Conservation (phyloP, 495 filamentous ascomycete genomes). For the Patellaria atrata region DNA sequence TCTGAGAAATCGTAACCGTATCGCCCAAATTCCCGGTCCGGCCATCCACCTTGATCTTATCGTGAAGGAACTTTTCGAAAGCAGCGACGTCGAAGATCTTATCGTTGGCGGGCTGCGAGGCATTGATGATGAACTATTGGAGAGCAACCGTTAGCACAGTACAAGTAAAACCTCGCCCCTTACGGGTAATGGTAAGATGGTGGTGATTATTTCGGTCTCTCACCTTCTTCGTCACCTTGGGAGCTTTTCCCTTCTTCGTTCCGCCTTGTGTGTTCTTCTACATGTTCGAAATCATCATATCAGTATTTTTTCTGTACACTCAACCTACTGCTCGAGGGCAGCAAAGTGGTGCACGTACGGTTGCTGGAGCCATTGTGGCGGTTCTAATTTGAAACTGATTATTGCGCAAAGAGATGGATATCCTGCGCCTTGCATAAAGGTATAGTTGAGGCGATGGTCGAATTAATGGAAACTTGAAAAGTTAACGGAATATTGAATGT, state of each 20-base stretch:
- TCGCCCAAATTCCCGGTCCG: conserved; percentile 97
- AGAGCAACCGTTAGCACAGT: not conserved
- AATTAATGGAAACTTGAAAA: too few species aligned
- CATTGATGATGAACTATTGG: conserved; percentile 90
- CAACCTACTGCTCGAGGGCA: conserved; percentile 92
- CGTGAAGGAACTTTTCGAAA: conserved; percentile 99
- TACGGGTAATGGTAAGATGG: not conserved
- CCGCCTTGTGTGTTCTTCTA: conserved; percentile 48
- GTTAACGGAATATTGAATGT: too few species aligned
- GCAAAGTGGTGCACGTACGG: conserved; percentile 92
- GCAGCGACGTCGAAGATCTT: conserved; percentile 99
- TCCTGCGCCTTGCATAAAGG: conserved; percentile 34
- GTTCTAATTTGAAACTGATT: conserved; percentile 4
- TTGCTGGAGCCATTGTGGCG: conserved; percentile 43
- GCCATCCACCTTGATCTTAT: conserved; percentile 98
- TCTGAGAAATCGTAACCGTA: conserved; percentile 73
- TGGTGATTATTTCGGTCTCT: conserved; percentile 1
- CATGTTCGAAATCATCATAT: too few species aligned
- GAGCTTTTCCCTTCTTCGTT: conserved; percentile 46
- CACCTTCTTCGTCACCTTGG: conserved; percentile 61
- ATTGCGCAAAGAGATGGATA: conserved; percentile 53
- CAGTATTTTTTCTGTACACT: too few species aligned
- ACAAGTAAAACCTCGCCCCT: not conserved
- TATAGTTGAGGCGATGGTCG: too few species aligned
- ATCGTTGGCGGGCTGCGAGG: conserved; percentile 89